Base-by-base conservation (phyloP, 352 stramenopile species). In the Thraustotheca clavata region DNA sequence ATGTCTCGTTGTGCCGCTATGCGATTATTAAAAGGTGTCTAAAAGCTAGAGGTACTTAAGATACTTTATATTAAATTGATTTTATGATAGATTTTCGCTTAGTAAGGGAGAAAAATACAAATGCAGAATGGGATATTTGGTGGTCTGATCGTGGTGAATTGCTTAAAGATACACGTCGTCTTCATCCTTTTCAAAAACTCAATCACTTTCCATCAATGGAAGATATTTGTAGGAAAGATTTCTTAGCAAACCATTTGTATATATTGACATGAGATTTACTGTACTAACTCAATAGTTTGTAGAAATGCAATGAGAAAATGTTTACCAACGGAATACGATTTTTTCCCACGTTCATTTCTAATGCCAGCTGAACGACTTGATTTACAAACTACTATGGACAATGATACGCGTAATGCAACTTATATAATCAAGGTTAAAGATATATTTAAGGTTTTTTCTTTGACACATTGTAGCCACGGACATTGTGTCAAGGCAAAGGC, bases 171-270 rank as follows among this genome's bases (percentile, higher is more conserved):
- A 62, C 76, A 54, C 73, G 69, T 46, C 67, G 73, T 1, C 70
- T 80, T n/a, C 71, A 66, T 32, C 59, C 73, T 1, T 80, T 80
- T 57, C 73, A 80, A 59, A 80, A 80, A 50, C 60, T 80, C 22
- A 80, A 80, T 62, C 73, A 80, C 50, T 80, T 80, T 34, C 73
- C 73, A n/a, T 75, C 71, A 40, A 80, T 80, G 73, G 71, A 80
- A 49, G 73, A 80, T 66, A 80, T 80, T 63, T 80, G 73, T 49
- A 71, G 73, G 67, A 80, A 80, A 31, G 73, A 80, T 59, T 80
- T 80, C 49, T 63, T 80, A 41, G 72, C 73, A 60, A 77, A 77
- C 55, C 76, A 80, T 54, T 70, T 80, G 73, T 80, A 57, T 43
- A 43, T 43, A 20, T 18, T 24, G 71, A 69, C 12, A 49, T 12